phyloP scores from a whole-genome alignment of 1,284 basidiomycete species.

The Sporisorium scitamineum region DNA sequence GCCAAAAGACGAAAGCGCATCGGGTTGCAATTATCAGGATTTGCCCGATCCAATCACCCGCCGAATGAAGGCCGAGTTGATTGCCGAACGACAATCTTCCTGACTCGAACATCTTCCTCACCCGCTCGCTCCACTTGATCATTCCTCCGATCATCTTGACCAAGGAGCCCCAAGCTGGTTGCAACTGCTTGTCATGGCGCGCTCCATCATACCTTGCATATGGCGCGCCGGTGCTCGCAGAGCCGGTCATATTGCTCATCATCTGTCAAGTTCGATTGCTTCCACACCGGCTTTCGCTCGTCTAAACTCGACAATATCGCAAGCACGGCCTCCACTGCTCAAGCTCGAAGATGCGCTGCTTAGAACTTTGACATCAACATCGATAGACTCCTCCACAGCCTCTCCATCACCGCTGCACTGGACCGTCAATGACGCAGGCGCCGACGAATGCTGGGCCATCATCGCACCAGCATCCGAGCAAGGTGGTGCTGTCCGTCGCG shows the following conservation, averaged over 20 bases:
- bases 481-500: slow-evolving; percentile 51
- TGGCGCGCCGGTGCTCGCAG: background rate
- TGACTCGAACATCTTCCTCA: background rate
- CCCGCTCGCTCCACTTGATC: background rate
- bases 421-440: slow-evolving; percentile 49
- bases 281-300: background rate
- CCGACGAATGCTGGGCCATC: slow-evolving; percentile 63
- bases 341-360: slow-evolving; percentile 22
- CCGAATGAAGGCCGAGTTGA: slow-evolving; percentile 13
- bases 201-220: background rate
- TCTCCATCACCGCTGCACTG: slow-evolving; percentile 20
- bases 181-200: background rate
- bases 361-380: background rate
- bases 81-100: slow-evolving; percentile 10
- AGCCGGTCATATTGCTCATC: background rate
- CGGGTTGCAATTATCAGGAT: background rate
- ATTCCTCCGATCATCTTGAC: background rate
- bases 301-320: background rate
- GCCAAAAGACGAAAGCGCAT: background rate
- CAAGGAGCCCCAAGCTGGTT: background rate
- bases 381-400: background rate
- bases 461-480: slow-evolving; percentile 54
- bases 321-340: slow-evolving; percentile 17
- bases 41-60: background rate
- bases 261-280: background rate